phyloP scores from a whole-genome alignment of 2,329 filamentous ascomycete species.

The Neoscytalidium dimidiatum region DNA sequence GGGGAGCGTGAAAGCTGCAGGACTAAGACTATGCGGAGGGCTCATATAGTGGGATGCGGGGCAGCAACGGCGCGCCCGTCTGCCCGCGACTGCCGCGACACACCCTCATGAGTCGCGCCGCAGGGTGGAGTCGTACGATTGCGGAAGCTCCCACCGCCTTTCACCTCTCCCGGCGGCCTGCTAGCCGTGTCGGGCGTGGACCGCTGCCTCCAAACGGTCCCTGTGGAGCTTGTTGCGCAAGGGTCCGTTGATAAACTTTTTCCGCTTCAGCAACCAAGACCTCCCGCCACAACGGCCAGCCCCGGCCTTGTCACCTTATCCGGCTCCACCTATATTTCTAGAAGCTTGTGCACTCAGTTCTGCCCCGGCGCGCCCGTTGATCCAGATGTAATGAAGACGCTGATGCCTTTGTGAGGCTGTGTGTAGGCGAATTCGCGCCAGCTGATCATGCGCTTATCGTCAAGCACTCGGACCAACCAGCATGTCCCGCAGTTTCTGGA shows the following conservation, averaged over 20 bases:
- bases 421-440: no score
- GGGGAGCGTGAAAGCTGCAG: no score
- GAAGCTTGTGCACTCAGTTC: no score
- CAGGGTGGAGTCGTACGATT: background rate
- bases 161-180: background rate
- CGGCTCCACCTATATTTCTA: no score
- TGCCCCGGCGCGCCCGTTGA: no score
- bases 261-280: background rate
- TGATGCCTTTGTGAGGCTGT: no score
- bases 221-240: background rate
- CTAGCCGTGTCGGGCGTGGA: background rate
- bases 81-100: background rate
- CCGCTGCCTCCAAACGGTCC: background rate
- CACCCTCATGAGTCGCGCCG: background rate
- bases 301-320: no score
- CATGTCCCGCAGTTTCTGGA: no score
- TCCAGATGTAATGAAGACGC: no score
- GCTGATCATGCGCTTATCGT: no score
- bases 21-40: background rate
- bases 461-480: no score
- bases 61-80: background rate
- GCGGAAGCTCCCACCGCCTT: background rate
- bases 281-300: no score
- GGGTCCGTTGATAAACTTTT: background rate
- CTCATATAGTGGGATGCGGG: slow-evolving; percentile 10